A percentile compares a stretch with the other conserved stretches of the same genome.
These are phyloP conservation scores for Starmerella sp. DNA, from an alignment of 805 yeast species.

Conservation along the genomic window DNA sequence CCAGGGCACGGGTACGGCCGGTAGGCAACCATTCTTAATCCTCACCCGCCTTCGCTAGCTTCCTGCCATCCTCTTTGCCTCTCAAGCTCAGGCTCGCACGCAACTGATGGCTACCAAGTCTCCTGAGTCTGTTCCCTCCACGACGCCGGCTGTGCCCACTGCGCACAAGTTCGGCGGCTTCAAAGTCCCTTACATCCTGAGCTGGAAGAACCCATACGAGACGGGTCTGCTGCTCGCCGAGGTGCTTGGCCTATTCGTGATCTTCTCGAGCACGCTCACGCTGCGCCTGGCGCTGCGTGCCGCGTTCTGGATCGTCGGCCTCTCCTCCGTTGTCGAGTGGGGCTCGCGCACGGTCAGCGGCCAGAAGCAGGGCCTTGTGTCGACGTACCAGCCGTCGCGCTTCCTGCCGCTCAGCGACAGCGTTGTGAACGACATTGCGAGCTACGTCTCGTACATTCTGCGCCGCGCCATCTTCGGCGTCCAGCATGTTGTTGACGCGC, in stretches of 20 bases:
- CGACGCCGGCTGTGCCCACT: constrained; percentile 2
- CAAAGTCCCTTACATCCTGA: constrained; percentile 36
- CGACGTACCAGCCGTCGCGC: constrained; percentile 60
- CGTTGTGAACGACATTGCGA: constrained; percentile 35
- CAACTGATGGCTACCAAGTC: neutral
- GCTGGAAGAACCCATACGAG: constrained; percentile 65
- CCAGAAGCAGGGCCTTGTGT: constrained; percentile 53
- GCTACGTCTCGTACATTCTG: constrained; percentile 31
- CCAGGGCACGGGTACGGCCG: neutral
- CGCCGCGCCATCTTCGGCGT: constrained; percentile 25
- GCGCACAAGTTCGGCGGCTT: constrained; percentile 17
- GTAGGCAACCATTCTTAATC: neutral
- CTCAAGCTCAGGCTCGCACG: neutral
- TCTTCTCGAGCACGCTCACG: constrained; percentile 25
- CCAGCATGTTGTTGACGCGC: constrained; percentile 37
- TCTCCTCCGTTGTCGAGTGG: constrained; percentile 68
- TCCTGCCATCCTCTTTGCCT: neutral
- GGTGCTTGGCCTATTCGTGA: constrained; percentile 48
- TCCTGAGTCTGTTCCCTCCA: neutral
- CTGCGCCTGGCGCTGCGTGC: constrained; percentile 29
- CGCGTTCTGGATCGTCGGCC: constrained; percentile 45
- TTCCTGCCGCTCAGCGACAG: constrained; percentile 31
- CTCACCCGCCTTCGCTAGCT: neutral
- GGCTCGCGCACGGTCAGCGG: constrained; percentile 64
- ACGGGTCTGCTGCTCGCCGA: constrained; percentile 52